Conservation (phyloP, 75 land plant species). For the Larix kaempferi region DNA sequence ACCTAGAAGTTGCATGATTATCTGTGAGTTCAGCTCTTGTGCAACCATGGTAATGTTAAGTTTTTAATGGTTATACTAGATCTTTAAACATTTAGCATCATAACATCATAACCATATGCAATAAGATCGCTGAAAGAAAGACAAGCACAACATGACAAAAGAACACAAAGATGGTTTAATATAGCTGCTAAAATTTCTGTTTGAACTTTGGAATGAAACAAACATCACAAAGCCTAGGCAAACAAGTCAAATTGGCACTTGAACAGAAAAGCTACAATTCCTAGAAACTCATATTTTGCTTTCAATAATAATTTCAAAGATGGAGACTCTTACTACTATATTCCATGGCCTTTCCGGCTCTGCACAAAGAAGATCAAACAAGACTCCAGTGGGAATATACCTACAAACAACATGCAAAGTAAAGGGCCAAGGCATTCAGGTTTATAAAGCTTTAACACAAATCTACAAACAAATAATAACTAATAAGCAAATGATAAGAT, state of each 20-base stretch:
- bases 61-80: too few relatives aligned
- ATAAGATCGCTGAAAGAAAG: too few relatives aligned
- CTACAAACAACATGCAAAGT: conserved; percentile 21
- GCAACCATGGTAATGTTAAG: too few relatives aligned
- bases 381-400: conserved; percentile 93
- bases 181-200: conserved; percentile 5
- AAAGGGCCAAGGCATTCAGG: background rate
- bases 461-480: background rate
- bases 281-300: conserved; percentile 4
- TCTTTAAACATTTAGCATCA: too few relatives aligned
- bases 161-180: background rate
- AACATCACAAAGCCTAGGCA: background rate
- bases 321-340: conserved; percentile 55
- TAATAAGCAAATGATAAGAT: background rate
- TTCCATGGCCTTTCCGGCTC: conserved; percentile 98
- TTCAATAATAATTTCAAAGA: background rate
- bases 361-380: conserved; percentile 93
- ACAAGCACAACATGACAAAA: too few relatives aligned
- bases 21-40: too few relatives aligned
- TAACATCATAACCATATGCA: too few relatives aligned
- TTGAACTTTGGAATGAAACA: conserved; percentile 5
- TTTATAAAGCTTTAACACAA: background rate
- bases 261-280: background rate
- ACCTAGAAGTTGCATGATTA: too few relatives aligned
- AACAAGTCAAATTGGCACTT: background rate